Evolutionary conservation across 2,329 filamentous ascomycete species (phyloP), one percentile per base, ranked within the genome.

Genomic region (Pseudogymnoascus sp.): DNA sequence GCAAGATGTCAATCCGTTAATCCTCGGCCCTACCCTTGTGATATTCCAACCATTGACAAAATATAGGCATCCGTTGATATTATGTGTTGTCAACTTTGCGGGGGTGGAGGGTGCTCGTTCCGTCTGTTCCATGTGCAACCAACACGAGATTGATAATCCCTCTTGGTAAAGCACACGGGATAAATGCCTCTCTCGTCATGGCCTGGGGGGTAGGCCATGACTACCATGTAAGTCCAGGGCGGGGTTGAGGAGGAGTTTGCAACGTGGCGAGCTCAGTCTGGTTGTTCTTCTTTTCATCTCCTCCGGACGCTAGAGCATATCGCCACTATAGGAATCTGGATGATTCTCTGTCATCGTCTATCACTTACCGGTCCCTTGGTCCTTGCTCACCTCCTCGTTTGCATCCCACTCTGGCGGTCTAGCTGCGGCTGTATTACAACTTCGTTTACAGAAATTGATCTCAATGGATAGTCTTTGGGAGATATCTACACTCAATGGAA

Each of bases 151-250:
- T 53, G 47, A 53, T 53, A 53, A 53, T 53, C 47, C 25, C 47
- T 53, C 47, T 53, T 53, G 25, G 47, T 53, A 53, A 53, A 53
- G 47, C 47, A 53, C 47, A 53, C 47, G 47, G 47, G 47, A 53
- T 53, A 53, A 53, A 53, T 53, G 23, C 47, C 47, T 53, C 47
- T 53, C 47, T 31, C 23, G 25, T 31, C 47, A 53, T 53, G 47
- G 47, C 47, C 47, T 31, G 47, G 47, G 47, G 23, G 23, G 21
- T 44, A 50, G 44, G 44, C 44, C 23, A 50, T 50, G 44, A 28
- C 44, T 28, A 50, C 44, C 44, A 50, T 50, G 44, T 50, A 50
- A 50, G 44, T 50, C 44, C 28, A 23, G 44, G 44, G 44, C 44
- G 44, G 44, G 44, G 44, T 50, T 28, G 44, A 50, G 44, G 21